Evolutionary conservation across 1,284 basidiomycete genomes (phyloP).

Genomic region (Cystobasidium pallidum): DNA sequence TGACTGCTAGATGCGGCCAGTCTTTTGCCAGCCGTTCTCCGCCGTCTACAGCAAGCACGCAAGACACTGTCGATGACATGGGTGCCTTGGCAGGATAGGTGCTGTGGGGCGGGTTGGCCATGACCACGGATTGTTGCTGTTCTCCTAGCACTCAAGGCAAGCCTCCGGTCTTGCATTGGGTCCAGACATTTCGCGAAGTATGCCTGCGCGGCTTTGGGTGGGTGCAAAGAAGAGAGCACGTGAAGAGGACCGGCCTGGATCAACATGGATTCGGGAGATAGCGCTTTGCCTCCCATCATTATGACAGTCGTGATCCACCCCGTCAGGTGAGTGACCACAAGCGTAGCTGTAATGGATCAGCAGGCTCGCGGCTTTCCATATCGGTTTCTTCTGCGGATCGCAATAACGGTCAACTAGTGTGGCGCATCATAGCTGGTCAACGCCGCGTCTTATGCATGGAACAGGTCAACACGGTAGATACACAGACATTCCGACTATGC

Average conservation of each 20-base stretch:
- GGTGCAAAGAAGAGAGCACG: neutral
- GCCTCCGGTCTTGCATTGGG: neutral
- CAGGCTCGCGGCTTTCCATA: too few species aligned
- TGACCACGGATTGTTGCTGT: neutral
- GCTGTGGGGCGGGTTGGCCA: conserved; percentile 15
- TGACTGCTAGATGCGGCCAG: conserved; percentile 20
- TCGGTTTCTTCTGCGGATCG: too few species aligned
- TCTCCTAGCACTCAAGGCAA: neutral
- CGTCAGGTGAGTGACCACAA: too few species aligned
- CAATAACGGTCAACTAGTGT: too few species aligned
- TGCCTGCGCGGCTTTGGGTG: neutral
- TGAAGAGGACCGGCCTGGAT: neutral
- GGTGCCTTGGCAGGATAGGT: neutral
- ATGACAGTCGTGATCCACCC: too few species aligned
- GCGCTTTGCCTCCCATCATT: too few species aligned
- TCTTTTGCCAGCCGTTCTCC: conserved; percentile 25
- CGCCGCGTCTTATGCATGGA: too few species aligned
- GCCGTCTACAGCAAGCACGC: conserved; percentile 43
- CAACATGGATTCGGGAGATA: too few species aligned
- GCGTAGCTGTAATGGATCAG: too few species aligned
- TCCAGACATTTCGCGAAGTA: neutral
- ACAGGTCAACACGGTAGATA: too few species aligned
- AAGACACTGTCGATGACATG: conserved; percentile 1
- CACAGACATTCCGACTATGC: too few species aligned
- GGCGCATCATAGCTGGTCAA: too few species aligned